Evolutionary conservation across 2,329 filamentous ascomycete genomes (phyloP).

Genomic region (Phoma sp.): DNA sequence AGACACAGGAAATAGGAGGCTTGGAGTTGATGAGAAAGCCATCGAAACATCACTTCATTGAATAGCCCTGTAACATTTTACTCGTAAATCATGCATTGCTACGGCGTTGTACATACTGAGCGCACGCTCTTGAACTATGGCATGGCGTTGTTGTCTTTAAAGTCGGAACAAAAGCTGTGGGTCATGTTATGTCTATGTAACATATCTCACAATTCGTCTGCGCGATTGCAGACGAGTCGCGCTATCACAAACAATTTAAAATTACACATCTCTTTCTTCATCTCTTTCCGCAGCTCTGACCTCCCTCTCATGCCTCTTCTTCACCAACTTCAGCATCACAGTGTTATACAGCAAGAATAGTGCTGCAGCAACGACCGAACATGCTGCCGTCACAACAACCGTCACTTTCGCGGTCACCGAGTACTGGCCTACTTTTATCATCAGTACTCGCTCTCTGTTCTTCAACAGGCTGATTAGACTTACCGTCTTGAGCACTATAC

Average conservation of each 20-base stretch:
- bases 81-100: slow-evolving; percentile 4
- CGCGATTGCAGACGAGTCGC: no score
- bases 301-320: slow-evolving; percentile 43
- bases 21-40: background rate
- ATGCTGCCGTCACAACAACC: slow-evolving; percentile 48
- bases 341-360: slow-evolving; percentile 49
- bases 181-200: background rate
- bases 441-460: no score
- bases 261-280: background rate
- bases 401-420: slow-evolving; percentile 53
- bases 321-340: slow-evolving; percentile 43
- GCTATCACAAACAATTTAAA: no score
- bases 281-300: slow-evolving; percentile 28
- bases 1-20: background rate
- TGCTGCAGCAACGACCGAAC: slow-evolving; percentile 39
- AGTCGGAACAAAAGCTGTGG: background rate
- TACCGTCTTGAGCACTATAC: slow-evolving; percentile 57
- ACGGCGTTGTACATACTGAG: slow-evolving; percentile 5
- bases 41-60: background rate
- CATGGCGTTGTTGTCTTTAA: background rate
- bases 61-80: no score
- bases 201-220: background rate
- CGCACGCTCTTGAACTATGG: background rate
- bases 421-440: slow-evolving; percentile 25
- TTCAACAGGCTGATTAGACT: slow-evolving; percentile 34